Base-by-base conservation (phyloP, 2,329 filamentous ascomycete genomes). In the Myriosclerotinia duriaeana region DNA sequence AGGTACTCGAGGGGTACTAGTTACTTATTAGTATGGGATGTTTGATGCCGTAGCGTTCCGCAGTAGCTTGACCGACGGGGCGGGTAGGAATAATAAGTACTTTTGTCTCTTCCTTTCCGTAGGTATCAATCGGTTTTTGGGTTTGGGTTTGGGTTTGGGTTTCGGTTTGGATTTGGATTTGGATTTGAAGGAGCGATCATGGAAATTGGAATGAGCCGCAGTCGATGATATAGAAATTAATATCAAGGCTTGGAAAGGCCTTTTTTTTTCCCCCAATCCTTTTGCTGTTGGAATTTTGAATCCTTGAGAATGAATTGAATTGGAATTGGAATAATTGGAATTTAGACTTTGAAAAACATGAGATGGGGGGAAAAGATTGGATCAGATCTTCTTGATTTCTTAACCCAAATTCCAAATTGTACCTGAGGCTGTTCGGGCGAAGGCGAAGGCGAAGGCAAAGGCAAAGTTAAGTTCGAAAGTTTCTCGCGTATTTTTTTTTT, bases 401-500 rank as follows among this genome's bases (percentile, higher is more conserved):
- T 52, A 50, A 50, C 7, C 58, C 58, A 50, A 52, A 50, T 40
- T 46, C 44, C n/a, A 38, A 26, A 50, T 38, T 38, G 58, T 50
- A 50, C 44, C 44, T 60, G 44, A 58, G 40, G 55, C 55, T 44
- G 14, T 60, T 38, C 20, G 42, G 42, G 42, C 56, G 4, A 59
- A 46, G 55, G 40, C 26, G 17, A 46, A 46, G 36, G 34, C 36
- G 36, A 55, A 38, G 5, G 20, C 30, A 20, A 54, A 55, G 52
- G 34, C 30, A 20, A 38, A 22, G 53, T 17, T 34, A 54, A 52
- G 58, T 60, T 50, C 44, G 9, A 61, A 50, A 50, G 44, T 60
- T 26, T n/a, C 58, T 61, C 58, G 58, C 58, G 20, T 61, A 61
- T 50, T 61, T 36, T 59, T 12, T 26, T 56, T 22, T 34, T 34